These are phyloP conservation scores for Berberis vulgaris DNA, from an alignment of 164 flowering plant genomes.

Conservation along the genomic window DNA sequence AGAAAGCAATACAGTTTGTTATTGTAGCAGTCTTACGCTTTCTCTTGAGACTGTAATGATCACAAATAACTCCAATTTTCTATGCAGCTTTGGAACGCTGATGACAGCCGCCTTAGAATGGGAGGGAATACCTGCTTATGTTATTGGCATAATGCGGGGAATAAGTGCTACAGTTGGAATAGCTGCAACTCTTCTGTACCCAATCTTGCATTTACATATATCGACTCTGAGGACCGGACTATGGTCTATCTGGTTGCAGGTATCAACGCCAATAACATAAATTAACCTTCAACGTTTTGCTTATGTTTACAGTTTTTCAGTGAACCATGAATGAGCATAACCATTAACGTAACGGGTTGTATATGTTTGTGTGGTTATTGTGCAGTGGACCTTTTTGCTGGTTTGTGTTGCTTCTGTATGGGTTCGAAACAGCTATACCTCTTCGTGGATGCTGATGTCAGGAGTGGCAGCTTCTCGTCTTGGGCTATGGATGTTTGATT, in stretches of 20 bases:
- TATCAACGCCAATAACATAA: constrained; percentile 11
- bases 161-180: constrained; percentile 73
- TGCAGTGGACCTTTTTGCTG: constrained; percentile 47
- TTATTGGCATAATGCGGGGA: constrained; percentile 78
- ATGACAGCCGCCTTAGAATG: constrained; percentile 86
- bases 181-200: constrained; percentile 67
- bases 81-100: constrained; percentile 76
- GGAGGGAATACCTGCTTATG: constrained; percentile 72
- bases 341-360: background rate
- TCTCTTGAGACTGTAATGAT: background rate
- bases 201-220: constrained; percentile 50
- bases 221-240: constrained; percentile 71
- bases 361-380: constrained; percentile 1
- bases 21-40: background rate
- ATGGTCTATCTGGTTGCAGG: constrained; percentile 98
- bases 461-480: constrained; percentile 80
- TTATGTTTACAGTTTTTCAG: too few relatives aligned
- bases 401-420: constrained; percentile 67
- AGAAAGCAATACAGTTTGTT: too few relatives aligned
- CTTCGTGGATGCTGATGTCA: constrained; percentile 74
- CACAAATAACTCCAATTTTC: background rate
- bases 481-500: constrained; percentile 87
- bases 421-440: constrained; percentile 24
- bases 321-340: background rate
- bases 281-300: background rate